Conservation (phyloP, 768 basidiomycete genomes). For the Nevesoporus exiguus region DNA sequence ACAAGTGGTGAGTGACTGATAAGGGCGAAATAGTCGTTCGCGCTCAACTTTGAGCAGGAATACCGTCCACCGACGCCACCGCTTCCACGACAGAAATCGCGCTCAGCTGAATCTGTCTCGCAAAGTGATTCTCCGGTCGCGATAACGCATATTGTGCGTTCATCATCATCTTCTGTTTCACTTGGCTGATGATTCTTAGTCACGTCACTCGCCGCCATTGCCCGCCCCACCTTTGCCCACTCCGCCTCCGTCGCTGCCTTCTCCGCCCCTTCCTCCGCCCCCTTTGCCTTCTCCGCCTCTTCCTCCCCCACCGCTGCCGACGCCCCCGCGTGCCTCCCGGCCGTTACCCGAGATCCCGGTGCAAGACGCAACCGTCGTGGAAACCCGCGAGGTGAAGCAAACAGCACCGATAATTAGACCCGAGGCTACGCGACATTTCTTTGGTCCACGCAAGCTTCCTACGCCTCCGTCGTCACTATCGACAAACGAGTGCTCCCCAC, state of each 20-base stretch:
- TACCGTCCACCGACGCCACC: slow-evolving; percentile 63
- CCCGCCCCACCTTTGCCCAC: slow-evolving; percentile 16
- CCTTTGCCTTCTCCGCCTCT: slow-evolving; percentile 24
- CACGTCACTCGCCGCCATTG: slow-evolving; percentile 25
- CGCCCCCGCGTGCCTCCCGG: slow-evolving; percentile 27
- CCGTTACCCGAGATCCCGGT: slow-evolving; percentile 30
- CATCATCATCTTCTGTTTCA: slow-evolving; percentile 1
- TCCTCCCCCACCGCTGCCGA: slow-evolving; percentile 26
- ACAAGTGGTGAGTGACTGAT: slow-evolving; percentile 23
- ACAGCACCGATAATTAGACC: slow-evolving; percentile 11
- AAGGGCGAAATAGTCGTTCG: background rate
- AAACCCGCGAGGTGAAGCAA: slow-evolving; percentile 19
- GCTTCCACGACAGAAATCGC: slow-evolving; percentile 39
- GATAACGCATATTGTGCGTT: slow-evolving; percentile 26
- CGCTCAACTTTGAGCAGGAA: slow-evolving; percentile 31
- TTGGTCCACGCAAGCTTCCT: slow-evolving; percentile 30
- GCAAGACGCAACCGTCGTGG: slow-evolving; percentile 13
- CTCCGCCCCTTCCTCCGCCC: slow-evolving; percentile 17
- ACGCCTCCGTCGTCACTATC: slow-evolving; percentile 28
- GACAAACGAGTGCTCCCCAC: slow-evolving; percentile 23
- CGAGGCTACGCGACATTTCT: slow-evolving; percentile 19
- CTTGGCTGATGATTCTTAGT: slow-evolving; percentile 16
- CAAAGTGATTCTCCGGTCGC: slow-evolving; percentile 33
- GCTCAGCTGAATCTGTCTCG: slow-evolving; percentile 25
- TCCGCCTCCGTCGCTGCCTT: slow-evolving; percentile 22